Percentiles rank a stretch among this genome's conserved stretches.
phyloP scores from a whole-genome alignment of 495 filamentous ascomycete species.

The Chaetomium cochliodes region DNA sequence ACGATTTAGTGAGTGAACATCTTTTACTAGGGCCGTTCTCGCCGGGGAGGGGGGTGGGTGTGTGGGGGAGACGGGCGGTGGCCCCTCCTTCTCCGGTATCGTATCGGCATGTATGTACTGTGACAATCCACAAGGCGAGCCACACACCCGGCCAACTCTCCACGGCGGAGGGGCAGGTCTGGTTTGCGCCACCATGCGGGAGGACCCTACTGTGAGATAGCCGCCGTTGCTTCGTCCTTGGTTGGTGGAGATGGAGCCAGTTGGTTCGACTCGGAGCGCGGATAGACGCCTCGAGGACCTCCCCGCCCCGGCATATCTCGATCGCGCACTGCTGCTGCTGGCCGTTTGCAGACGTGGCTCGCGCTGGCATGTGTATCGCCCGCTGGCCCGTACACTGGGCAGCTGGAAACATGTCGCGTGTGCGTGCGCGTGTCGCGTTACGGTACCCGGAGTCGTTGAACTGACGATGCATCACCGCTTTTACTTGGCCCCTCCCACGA shows the following conservation, averaged over 20 bases:
- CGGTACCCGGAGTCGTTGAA: no score
- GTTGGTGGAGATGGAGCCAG: conserved; percentile 8
- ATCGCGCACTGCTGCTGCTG: conserved; percentile 14
- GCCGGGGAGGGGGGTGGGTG: neutral
- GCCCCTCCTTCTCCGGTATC: neutral
- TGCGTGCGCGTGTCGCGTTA: neutral
- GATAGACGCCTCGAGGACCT: conserved; percentile 20
- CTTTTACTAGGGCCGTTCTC: conserved; percentile 1
- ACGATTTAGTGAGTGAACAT: conserved; percentile 3
- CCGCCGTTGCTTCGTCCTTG: conserved; percentile 20
- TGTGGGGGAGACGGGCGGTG: neutral
- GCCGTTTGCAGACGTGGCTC: conserved; percentile 10
- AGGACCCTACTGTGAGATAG: conserved; percentile 17
- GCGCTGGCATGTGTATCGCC: neutral
- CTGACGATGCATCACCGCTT: neutral
- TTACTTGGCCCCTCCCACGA: neutral
- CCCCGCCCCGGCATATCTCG: conserved; percentile 19
- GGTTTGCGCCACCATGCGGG: conserved; percentile 13
- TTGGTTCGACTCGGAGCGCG: conserved; percentile 5
- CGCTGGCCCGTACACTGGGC: no score
- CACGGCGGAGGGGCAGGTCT: conserved; percentile 1
- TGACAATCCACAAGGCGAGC: conserved; percentile 10
- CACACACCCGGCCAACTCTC: neutral
- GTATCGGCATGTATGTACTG: conserved; percentile 9
- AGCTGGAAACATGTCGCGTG: no score